Base-by-base conservation (phyloP, 495 filamentous ascomycete genomes). In the Beverwykella pulmonaria region DNA sequence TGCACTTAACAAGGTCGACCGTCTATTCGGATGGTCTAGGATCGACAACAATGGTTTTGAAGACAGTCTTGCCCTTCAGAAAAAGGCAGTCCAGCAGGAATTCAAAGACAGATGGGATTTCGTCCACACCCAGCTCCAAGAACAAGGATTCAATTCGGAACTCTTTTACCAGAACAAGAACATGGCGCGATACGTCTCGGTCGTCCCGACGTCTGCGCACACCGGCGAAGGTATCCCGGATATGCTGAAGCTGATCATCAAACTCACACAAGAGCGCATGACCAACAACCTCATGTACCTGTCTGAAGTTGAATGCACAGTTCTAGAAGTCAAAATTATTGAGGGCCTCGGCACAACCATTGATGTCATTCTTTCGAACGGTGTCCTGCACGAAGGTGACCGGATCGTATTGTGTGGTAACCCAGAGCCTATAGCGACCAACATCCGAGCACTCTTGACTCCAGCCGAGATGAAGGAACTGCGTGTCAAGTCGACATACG, bases 271-370 rank as follows among this genome's bases (percentile, higher is more conserved):
- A 78, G 93, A 99, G 81, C 88, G 95, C 62, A 98, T 99, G 95
- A 96, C 93, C 58, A 93, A 89, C 74, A 89, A 91, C 53, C 84
- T 99, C 68, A 99, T 99, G 95, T 99, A 98, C 77, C 83, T 98
- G 48, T 94, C 92, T 12, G 93, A 97, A 79, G 91, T 99, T 26
- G 92, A 99, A 79, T 93, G 91, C 77, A 99, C 95, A 6, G 93
- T 99, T 47, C 86, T 99, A 30, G 95, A 99, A 80, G 95, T 99
- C 71, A 99, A 99, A 83, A 91, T 94, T 20, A 97, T 99, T 62
- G 95, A 99, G 76, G 95, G 95, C 76, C 88, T 98, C 61, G 95
- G 95, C 75, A 98, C 96, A 73, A 99, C 95, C 50, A 99, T 99
- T 73, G 95, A 99, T 76, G 95, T 99, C 63, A 87, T 99, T 68